Percentiles rank a stretch among this genome's conserved stretches.
phyloP scores from a whole-genome alignment of 2,329 filamentous ascomycete genomes.

The Colletotrichum melonis region DNA sequence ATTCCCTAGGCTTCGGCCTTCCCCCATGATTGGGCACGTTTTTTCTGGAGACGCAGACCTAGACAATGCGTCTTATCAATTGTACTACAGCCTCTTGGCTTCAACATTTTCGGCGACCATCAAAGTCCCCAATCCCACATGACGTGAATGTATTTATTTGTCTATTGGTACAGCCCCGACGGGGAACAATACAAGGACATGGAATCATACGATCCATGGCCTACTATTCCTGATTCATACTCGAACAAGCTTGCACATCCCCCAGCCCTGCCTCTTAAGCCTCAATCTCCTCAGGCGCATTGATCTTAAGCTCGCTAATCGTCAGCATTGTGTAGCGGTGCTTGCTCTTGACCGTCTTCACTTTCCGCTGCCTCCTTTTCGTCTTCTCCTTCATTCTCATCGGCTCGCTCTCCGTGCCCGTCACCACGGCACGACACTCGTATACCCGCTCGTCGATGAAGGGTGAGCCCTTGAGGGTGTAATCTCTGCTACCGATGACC shows the following conservation, averaged over 20 bases:
- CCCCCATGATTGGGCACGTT: background rate
- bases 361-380: conserved; percentile 79
- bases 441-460: conserved; percentile 88
- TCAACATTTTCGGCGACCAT: background rate
- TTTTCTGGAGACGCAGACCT: conserved; percentile 1
- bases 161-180: conserved; percentile 32
- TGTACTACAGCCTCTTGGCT: background rate
- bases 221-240: conserved; percentile 20
- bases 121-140: background rate
- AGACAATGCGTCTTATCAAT: conserved; percentile 12
- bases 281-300: conserved; percentile 54
- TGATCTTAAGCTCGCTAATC: conserved; percentile 83
- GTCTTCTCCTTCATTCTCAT: conserved; percentile 83
- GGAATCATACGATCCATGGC: background rate
- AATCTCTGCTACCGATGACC: conserved; percentile 86
- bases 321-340: conserved; percentile 87
- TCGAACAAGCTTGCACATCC: conserved; percentile 13
- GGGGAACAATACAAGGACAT: conserved; percentile 12
- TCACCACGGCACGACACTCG: conserved; percentile 85
- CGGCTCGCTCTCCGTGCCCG: conserved; percentile 86
- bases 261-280: background rate
- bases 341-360: conserved; percentile 87
- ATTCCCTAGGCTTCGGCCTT: background rate
- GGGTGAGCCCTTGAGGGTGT: conserved; percentile 84
- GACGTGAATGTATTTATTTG: conserved; percentile 19